Percentiles rank a stretch among this genome's conserved stretches.
Evolutionary conservation across 768 basidiomycete species (phyloP).

Genomic region (Auricularia heimuer): DNA sequence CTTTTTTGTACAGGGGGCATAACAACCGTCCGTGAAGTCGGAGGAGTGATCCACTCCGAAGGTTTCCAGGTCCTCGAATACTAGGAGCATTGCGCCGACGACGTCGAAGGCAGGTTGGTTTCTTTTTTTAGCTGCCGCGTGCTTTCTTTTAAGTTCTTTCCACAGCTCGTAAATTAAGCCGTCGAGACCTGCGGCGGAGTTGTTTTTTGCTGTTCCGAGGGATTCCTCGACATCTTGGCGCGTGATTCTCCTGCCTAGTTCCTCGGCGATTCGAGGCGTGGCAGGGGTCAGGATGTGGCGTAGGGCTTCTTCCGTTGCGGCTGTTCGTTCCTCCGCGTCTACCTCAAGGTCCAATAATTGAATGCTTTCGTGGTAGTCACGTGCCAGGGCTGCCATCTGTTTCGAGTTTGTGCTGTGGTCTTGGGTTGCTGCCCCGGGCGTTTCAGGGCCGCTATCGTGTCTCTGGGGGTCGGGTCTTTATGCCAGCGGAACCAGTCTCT

Average conservation of each 20-base stretch:
- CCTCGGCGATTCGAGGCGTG: background rate
- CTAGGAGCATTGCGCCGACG: background rate
- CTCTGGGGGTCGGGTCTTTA: background rate
- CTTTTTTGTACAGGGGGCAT: slow-evolving; percentile 10
- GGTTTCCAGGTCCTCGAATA: background rate
- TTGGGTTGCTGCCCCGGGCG: background rate
- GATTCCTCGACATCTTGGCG: background rate
- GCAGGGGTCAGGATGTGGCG: background rate
- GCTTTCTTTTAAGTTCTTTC: background rate
- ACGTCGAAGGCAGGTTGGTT: background rate
- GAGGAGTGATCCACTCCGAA: background rate
- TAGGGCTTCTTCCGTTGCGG: background rate
- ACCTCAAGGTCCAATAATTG: background rate
- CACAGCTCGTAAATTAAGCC: background rate
- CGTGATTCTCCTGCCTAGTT: background rate
- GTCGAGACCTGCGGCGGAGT: background rate
- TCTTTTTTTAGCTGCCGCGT: background rate
- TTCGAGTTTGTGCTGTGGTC: background rate
- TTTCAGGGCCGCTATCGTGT: background rate
- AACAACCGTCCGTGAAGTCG: slow-evolving; percentile 6
- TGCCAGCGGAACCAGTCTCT: background rate
- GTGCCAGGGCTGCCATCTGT: background rate
- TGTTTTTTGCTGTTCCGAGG: background rate
- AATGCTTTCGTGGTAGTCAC: background rate
- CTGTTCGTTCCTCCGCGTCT: background rate